Percentiles rank a stretch among this genome's conserved stretches.
Evolutionary conservation across 2,329 filamentous ascomycete genomes (phyloP).

Genomic region (Tothia fuscella): DNA sequence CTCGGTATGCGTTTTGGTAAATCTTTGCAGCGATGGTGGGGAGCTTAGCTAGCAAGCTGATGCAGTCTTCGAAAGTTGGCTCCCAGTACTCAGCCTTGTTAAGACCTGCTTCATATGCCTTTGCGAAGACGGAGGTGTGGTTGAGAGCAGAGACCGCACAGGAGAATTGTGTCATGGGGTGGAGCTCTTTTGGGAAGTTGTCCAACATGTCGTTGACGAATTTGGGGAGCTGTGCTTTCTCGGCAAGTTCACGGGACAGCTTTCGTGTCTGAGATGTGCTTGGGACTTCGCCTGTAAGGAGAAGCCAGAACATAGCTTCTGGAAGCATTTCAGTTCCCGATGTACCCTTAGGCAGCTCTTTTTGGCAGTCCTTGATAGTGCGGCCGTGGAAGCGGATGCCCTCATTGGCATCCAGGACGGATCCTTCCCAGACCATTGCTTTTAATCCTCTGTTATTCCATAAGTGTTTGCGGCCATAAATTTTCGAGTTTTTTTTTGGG

Average conservation of each 20-base stretch:
- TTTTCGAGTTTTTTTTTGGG: background rate
- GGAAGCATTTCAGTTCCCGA: slow-evolving; percentile 94
- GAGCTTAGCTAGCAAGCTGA: slow-evolving; percentile 87
- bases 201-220: slow-evolving; percentile 85
- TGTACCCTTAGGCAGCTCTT: slow-evolving; percentile 82
- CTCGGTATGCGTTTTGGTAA: slow-evolving; percentile 79
- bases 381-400: slow-evolving; percentile 96
- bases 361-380: slow-evolving; percentile 96
- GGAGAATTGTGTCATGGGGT: slow-evolving; percentile 97
- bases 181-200: slow-evolving; percentile 75
- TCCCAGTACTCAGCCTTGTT: slow-evolving; percentile 99
- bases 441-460: slow-evolving; percentile 57
- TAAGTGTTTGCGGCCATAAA: slow-evolving; percentile 13
- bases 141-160: slow-evolving; percentile 93
- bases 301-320: slow-evolving; percentile 98
- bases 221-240: slow-evolving; percentile 68
- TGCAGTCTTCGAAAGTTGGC: slow-evolving; percentile 89
- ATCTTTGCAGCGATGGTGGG: slow-evolving; percentile 96
- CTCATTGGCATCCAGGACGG: slow-evolving; percentile 89
- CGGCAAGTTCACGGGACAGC: slow-evolving; percentile 76
- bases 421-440: slow-evolving; percentile 98
- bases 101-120: slow-evolving; percentile 79
- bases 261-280: slow-evolving; percentile 67
- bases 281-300: slow-evolving; percentile 86
- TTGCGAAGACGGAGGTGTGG: slow-evolving; percentile 86